Base-by-base conservation (phyloP, 331 rosid genomes). In the Quercus lobata region DNA sequence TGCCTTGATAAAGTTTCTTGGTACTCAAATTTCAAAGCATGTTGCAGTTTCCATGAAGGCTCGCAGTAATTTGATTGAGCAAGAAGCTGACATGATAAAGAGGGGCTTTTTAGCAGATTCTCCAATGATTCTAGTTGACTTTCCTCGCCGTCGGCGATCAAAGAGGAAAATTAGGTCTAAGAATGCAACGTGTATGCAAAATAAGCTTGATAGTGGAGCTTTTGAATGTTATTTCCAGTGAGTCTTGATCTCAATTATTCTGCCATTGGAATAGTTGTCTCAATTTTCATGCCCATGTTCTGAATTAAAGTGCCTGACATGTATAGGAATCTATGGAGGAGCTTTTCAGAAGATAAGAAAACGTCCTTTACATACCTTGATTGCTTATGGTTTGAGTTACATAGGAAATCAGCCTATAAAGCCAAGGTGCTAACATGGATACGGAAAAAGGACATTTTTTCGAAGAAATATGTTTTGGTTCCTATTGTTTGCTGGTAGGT, bases 401-500 rank as follows among this genome's bases (percentile, higher is more conserved):
- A 91, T 81, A 81, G 81, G 83, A 46, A 21, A 63, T 11, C 75
- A 58, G 54, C 78, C 41, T 74, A 55, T 55, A 90, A 78, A 84
- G 78, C 71, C 58, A 91, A 91, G 89, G 95, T 93, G 78, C 85
- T 91, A 66, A 73, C 79, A 74, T 93, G 98, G 97, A 86, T 93
- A 71, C 84, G 85, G 77, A 84, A 82, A 72, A 79, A 75, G 83
- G 78, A 79, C 19, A 90, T 93, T 73, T 93, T 91, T 76, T 84
- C 91, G 53, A 93, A 91, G 87, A 76, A 86, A 71, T 93, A 91
- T 87, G 95, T 91, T 83, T 83, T 93, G 80, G 91, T 93, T 81
- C 97, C 98, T 69, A 91, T 93, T 62, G 90, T 93, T 76, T 87
- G 91, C 86, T 93, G 97, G 98, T 93, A 87, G 68, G 76, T 84